Percentiles rank a stretch among this genome's conserved stretches.
These are phyloP conservation scores for Saccharomycopsis lassenensis DNA, from an alignment of 805 yeast species.

Conservation along the genomic window DNA sequence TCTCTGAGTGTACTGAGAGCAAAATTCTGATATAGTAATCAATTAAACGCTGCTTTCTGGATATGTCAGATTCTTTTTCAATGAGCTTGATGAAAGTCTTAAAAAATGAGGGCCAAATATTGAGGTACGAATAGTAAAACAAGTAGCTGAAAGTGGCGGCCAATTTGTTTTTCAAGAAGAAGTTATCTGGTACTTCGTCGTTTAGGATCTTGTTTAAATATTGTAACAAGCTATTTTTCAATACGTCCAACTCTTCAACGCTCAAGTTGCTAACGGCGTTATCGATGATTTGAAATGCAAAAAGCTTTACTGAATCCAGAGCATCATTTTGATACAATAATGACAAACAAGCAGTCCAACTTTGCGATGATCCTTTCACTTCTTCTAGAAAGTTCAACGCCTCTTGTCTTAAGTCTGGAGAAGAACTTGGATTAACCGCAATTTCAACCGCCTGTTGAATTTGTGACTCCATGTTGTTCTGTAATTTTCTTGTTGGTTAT, in stretches of 20 bases:
- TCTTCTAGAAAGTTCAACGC: constrained; percentile 43
- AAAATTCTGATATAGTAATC: constrained; percentile 73
- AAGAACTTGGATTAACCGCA: constrained; percentile 63
- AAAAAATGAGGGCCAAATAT: constrained; percentile 40
- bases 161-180: constrained; percentile 41
- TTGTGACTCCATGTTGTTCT: constrained; percentile 32
- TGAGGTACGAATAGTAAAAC: constrained; percentile 37
- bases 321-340: constrained; percentile 30
- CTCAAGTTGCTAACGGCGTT: constrained; percentile 36
- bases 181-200: constrained; percentile 21
- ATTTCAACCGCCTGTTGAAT: constrained; percentile 82
- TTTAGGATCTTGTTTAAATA: constrained; percentile 15
- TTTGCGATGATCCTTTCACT: constrained; percentile 41
- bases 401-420: constrained; percentile 48
- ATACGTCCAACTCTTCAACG: constrained; percentile 11
- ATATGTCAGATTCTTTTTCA: constrained; percentile 22
- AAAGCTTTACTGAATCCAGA: constrained; percentile 50
- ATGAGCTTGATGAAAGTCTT: constrained; percentile 35
- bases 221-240: constrained; percentile 21
- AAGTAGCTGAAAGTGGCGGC: constrained; percentile 44
- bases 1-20: constrained; percentile 72
- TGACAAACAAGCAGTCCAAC: constrained; percentile 44
- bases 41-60: constrained; percentile 25
- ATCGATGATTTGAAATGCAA: constrained; percentile 60
- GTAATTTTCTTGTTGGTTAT: background rate